Evolutionary conservation across 805 yeast species (phyloP).

Genomic region (Pichia phayaonensis): DNA sequence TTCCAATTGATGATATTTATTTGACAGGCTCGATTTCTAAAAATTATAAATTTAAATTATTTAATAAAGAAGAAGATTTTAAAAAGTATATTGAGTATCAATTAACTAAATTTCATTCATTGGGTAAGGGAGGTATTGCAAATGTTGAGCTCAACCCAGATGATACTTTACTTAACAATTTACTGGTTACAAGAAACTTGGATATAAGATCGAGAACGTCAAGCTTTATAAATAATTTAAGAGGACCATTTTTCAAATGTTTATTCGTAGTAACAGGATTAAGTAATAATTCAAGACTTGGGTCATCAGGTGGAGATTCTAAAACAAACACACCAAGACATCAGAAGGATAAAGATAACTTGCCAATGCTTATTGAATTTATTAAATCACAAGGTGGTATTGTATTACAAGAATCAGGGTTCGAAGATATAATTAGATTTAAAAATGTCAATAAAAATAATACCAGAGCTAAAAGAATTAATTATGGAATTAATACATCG

Average conservation of each 20-base stretch:
- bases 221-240: background rate
- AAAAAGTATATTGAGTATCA: conserved; percentile 9
- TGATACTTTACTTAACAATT: background rate
- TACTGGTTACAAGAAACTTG: background rate
- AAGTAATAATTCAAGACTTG: background rate
- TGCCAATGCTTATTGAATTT: background rate
- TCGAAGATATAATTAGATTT: conserved; percentile 8
- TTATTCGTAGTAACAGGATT: conserved; percentile 11
- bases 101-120: background rate
- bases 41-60: conserved; percentile 10
- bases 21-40: background rate
- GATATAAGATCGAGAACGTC: background rate
- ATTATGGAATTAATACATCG: background rate
- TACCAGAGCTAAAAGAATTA: background rate
- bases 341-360: conserved; percentile 2
- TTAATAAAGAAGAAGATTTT: conserved; percentile 12
- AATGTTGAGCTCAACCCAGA: background rate
- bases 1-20: conserved; percentile 9
- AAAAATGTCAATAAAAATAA: background rate
- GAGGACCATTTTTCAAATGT: conserved; percentile 9
- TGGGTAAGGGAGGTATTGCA: background rate
- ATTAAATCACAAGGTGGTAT: conserved; percentile 8
- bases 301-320: conserved; percentile 2
- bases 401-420: conserved; percentile 8
- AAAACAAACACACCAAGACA: conserved; percentile 7